Evolutionary conservation across 2,329 filamentous ascomycete species (phyloP), one percentile per base, ranked within the genome.

Genomic region (Penicillium sp.): DNA sequence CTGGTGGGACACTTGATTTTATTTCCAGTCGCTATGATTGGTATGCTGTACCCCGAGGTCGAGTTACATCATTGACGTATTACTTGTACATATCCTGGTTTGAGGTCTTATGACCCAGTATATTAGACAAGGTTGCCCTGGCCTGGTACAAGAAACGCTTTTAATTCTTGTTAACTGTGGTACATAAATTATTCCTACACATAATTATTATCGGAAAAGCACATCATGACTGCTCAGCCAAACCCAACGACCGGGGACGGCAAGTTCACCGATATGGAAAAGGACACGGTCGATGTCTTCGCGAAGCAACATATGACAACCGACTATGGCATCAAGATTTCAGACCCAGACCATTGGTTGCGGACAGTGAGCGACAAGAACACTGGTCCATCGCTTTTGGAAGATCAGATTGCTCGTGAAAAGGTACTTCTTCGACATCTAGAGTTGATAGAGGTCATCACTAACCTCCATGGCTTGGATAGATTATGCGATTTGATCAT

Each of bases 281-380:
- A 75, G 41, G 77, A 86, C 59, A 88, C 78, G 3, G 82, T 85
- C 53, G 81, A 90, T 68, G 80, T 85, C 2, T 76, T 82, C 45
- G 74, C 82, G 49, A 80, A 84, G 37, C 79, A 82, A 31, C 80
- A 83, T 39, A 84, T 92, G 63, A 93, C 90, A 0, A 88, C 87
- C 48, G 91, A 96, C 68, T 90, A 83, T 75, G 91, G 91, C 22
- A 85, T 88, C 27, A 90, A 88, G 73, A 83, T 91, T 67, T 77
- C 79, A 43, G 88, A 88, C 66, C 87, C 88, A 1, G 91, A 96
- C 68, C 83, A 92, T 70, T 95, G 90, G 90, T 78, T 96, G 53
- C 85, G 84, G 52, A 81, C 88, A 5, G 82, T 78, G 26, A 86
- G 77, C 35, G 80, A 86, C 3, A 82, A 90, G 47, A 79, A 85